These are phyloP conservation scores for Zymoseptoria ardabiliae DNA, from an alignment of 2,329 filamentous ascomycete species.

Conservation along the genomic window DNA sequence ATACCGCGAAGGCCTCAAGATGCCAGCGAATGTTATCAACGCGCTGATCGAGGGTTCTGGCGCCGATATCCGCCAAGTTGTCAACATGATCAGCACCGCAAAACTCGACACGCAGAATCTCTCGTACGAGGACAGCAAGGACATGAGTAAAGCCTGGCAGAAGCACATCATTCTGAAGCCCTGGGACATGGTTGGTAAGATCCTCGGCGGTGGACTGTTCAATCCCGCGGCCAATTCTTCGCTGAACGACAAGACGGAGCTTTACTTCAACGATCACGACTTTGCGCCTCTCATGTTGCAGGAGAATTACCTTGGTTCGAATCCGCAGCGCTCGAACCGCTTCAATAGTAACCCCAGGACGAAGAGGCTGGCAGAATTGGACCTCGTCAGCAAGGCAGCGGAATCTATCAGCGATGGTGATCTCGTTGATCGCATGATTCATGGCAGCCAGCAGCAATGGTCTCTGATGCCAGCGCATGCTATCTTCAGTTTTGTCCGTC, in stretches of 20 bases:
- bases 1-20: conserved; percentile 80
- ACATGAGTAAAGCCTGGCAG: conserved; percentile 97
- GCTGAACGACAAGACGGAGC: conserved; percentile 93
- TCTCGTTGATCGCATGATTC: conserved; percentile 94
- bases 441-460: conserved; percentile 97
- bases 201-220: conserved; percentile 83
- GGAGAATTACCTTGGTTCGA: conserved; percentile 89
- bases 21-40: conserved; percentile 76
- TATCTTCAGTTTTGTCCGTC: conserved; percentile 87
- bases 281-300: conserved; percentile 97
- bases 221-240: conserved; percentile 73
- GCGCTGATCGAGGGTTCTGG: conserved; percentile 91
- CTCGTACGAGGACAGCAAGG: conserved; percentile 77
- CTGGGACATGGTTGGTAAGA: conserved; percentile 95
- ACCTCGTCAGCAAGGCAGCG: conserved; percentile 79
- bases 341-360: conserved; percentile 55
- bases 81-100: conserved; percentile 95
- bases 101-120: conserved; percentile 78
- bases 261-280: conserved; percentile 99
- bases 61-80: conserved; percentile 93
- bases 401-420: conserved; percentile 97
- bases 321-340: conserved; percentile 58
- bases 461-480: conserved; percentile 95
- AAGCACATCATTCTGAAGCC: conserved; percentile 95
- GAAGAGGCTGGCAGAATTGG: conserved; percentile 71